Conservation (phyloP, 768 basidiomycete genomes). For the Mycena rebaudengoi region DNA sequence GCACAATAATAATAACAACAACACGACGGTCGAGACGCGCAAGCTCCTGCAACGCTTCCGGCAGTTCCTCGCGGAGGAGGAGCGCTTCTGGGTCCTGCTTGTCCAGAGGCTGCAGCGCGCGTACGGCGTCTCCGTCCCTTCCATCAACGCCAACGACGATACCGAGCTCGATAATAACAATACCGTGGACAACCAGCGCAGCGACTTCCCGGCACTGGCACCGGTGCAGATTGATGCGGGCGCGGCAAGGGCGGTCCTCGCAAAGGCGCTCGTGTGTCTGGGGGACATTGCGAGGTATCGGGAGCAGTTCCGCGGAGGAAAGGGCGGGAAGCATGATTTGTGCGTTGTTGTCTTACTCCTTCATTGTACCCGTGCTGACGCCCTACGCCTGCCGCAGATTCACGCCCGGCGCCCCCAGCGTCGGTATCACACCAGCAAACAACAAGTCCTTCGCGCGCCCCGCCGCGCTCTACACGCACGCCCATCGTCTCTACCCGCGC, state of each 20-base stretch:
- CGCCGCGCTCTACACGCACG: constrained; percentile 87
- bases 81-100: constrained; percentile 90
- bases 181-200: constrained; percentile 42
- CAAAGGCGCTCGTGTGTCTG: constrained; percentile 89
- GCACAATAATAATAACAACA: constrained; percentile 46
- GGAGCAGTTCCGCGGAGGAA: constrained; percentile 87
- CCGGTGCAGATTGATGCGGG: constrained; percentile 65
- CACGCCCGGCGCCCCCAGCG: constrained; percentile 46
- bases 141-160: constrained; percentile 48
- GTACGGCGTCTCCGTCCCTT: constrained; percentile 56
- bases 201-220: constrained; percentile 46
- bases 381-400: constrained; percentile 62
- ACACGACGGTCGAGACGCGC: constrained; percentile 79
- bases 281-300: constrained; percentile 96
- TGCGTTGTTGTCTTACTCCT: too few species aligned
- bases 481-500: constrained; percentile 78
- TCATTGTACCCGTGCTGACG: too few species aligned
- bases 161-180: constrained; percentile 19
- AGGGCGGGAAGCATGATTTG: constrained; percentile 66
- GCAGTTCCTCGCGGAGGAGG: constrained; percentile 89
- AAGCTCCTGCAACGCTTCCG: constrained; percentile 89
- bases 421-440: constrained; percentile 54
- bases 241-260: constrained; percentile 67
- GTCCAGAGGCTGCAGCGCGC: constrained; percentile 77
- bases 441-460: constrained; percentile 68